Base-by-base conservation (phyloP, 2,329 filamentous ascomycete species). In the Tolypocladium cylindrosporum region DNA sequence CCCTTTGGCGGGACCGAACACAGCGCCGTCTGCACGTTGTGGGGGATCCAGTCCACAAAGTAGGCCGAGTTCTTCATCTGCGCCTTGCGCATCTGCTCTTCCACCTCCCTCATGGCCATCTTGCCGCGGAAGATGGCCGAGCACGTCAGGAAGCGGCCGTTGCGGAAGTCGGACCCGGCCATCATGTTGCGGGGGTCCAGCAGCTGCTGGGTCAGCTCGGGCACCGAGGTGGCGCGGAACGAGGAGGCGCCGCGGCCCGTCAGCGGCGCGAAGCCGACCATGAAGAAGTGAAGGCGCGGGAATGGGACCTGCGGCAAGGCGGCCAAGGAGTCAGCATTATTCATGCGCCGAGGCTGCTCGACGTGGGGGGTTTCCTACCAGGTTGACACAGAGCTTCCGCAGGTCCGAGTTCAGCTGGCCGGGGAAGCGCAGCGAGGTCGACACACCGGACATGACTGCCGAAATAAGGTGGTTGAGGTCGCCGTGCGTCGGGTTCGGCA, bases 161-260 rank as follows among this genome's bases (percentile, higher is more conserved):
- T 99, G 72, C 94, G 91, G 91, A 99, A 99, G 83, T 99, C 94
- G 64, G 92, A 95, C 65, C 94, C 94, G 80, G 94, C 94, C 94
- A 99, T 99, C 93, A 99, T 99, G 88, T 99, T 99, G 91, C 97
- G 97, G 72, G 94, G 93, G 83, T 99, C 94, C 84, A 96, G 97
- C 91, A 99, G 97, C 80, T 99, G 94, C 84, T 99, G 94, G 71
- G 94, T 97, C 76, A 99, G 86, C 84, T 99, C 94, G 59, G 94
- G 93, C 62, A 99, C 94, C 72, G 88, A 92, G 77, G 97, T 89
- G 67, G 94, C 92, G 74, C 94, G 94, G 93, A 97, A 99, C 68
- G 90, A 91, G 84, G 94, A 79, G 67, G 93, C 89, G 70, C 79
- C 79, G 64, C 79, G 79, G 78, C 91, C 96, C 76, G 94, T 99